Base-by-base conservation (phyloP, 2,329 filamentous ascomycete species). In the Trichophyton mentagrophytes region DNA sequence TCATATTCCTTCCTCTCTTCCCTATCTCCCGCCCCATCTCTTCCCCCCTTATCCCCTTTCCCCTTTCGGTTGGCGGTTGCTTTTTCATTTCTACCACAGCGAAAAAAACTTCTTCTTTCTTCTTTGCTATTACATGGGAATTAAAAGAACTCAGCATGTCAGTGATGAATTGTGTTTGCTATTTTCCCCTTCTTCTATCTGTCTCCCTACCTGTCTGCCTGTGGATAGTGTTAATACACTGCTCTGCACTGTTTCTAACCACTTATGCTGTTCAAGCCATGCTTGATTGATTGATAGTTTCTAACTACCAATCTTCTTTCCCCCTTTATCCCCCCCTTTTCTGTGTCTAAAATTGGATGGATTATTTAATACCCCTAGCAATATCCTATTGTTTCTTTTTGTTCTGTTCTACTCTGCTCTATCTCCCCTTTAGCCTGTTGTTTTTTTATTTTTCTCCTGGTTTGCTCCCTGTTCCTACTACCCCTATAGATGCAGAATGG, bases 111-210 rank as follows among this genome's bases (percentile, higher is more conserved):
- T 36, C 33, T 38, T 13, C n/a, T 25, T 27, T 27, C 15, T 36
- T 55, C 33, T 36, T 55, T 30, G 33, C 25, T 38, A 55, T 51
- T 59, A 60, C 36, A 51, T 47, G 46, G 60, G 49, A 40, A 64
- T 38, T 47, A 40, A 56, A 61, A 57, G 30, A 56, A 25, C 55
- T 40, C 49, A 40, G 40, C 44, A 47, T 47, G 44, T 59, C 15
- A 59, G 36, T 55, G 38, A 59, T 20, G 44, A 59, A 59, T 59
- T 59, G 57, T 51, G 57, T 22, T 51, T 59, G 42, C 57, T 46
- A 53, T 61, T 64, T 60, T 53, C 60, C 57, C 62, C 61, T 44
- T 62, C 20, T 36, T 60, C 63, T 36, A 63, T 62, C 56, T 61
- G 58, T 47, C 44, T 61, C 60, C 33, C 61, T 59, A 62, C 33